Evolutionary conservation across 2,329 filamentous ascomycete genomes (phyloP), one percentile per base, ranked within the genome.

Genomic region (Fusarium abutilonis): DNA sequence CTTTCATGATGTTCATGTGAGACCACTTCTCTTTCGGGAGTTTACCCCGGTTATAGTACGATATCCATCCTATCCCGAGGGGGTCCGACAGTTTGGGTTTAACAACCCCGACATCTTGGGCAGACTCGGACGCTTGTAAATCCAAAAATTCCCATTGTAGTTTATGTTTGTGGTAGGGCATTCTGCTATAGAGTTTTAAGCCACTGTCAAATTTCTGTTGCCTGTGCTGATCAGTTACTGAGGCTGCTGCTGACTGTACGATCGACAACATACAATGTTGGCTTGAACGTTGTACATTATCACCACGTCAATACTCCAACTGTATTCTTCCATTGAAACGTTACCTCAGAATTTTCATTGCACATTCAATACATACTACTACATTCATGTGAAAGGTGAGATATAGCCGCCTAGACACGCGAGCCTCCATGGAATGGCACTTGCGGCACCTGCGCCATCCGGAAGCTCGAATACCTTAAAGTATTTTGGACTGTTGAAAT

Each of bases 401-500:
- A 29, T 29, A 28, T 55, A 59, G 56, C 64, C 64, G 64, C 56
- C 17, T 62, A 56, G 44, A 26, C 64, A 52, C 64, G 50, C 40
- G 41, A 44, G 56, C 61, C 41, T n/a, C 44, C 21, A 40, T 34
- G 31, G 34, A 34, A 49, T 48, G 42, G 40, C 49, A 52, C 32
- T 26, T 40, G 31, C 34, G 21, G 23, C 10, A 15, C n/a, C 49
- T 54, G 47, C 45, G 56, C 52, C 56, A 41, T 61, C 43, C 31
- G 21, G 15, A 41, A 46, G 21, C 39, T 36, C 26, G 13, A 32
- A 40, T 61, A 62, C 43, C 52, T 43, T 52, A 21, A 43, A 64
- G 52, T 17, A 31, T 42, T 60, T 19, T 29, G 42, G 28, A 34
- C 13, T 52, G 31, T 38, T 21, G 17, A 32, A 11, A 44, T 42